These are phyloP conservation scores for Hanseniaspora clermontiae DNA, from an alignment of 805 yeast genomes.

Conservation along the genomic window DNA sequence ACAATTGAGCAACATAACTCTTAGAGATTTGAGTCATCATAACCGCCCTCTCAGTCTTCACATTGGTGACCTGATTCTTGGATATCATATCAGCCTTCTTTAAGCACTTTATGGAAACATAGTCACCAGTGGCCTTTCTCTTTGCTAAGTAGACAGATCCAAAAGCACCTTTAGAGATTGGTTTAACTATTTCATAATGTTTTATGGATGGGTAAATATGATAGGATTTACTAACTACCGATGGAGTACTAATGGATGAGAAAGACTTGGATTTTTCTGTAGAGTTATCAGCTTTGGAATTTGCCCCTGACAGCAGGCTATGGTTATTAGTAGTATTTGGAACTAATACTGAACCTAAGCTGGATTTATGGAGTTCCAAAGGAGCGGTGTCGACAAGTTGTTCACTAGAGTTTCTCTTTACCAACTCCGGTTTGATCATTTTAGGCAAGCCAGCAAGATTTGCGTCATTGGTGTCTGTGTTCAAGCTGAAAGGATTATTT, in stretches of 20 bases:
- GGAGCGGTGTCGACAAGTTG: background rate
- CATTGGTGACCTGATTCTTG: slow-evolving; percentile 89
- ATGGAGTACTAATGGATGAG: background rate
- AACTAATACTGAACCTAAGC: slow-evolving; percentile 8
- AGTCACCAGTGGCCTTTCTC: slow-evolving; percentile 78
- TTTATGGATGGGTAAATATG: slow-evolving; percentile 50
- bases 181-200: slow-evolving; percentile 83
- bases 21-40: slow-evolving; percentile 93
- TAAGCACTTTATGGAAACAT: slow-evolving; percentile 85
- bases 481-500: background rate
- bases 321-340: background rate
- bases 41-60: slow-evolving; percentile 90
- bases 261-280: background rate
- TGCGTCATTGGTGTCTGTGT: background rate
- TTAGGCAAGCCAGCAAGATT: background rate
- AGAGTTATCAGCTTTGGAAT: background rate
- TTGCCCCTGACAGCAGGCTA: background rate
- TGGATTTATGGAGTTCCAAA: background rate
- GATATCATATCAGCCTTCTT: slow-evolving; percentile 93
- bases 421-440: background rate
- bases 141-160: slow-evolving; percentile 86
- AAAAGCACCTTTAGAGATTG: slow-evolving; percentile 94
- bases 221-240: background rate
- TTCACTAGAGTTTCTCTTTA: background rate
- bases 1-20: slow-evolving; percentile 82